Base-by-base conservation (phyloP, 352 stramenopile species). In the Pythium diclinum region DNA sequence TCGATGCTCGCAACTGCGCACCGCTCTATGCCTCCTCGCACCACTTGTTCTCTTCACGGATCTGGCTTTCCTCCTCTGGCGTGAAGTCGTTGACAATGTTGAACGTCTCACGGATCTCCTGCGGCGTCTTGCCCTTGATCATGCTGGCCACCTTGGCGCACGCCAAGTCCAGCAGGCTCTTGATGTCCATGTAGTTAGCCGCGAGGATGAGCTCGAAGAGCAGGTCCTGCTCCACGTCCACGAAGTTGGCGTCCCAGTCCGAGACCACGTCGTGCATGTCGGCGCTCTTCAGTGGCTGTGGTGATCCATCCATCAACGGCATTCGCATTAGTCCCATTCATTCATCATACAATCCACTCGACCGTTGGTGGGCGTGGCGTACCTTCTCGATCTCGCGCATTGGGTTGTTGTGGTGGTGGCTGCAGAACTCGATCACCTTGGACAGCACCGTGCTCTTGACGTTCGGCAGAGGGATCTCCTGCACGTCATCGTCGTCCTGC, bases 1-100 rank as follows among this genome's bases (percentile, higher is more conserved):
- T 11, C 33, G 10, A 36, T 36, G 7, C 5, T 36, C 33, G 33
- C 33, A 11, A 36, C 33, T 11, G 33, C 7, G 7, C 36, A n/a
- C 36, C 10, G 36, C 9, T 44, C 86, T 98, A 99, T 53, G 95
- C 92, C 72, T 99, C 97, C 84, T 99, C 97, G 71, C 96, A 99
- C 98, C 97, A 99, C 81, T 99, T 99, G 90, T 99, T 99, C 78
- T 99, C 97, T 78, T 99, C 97, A 33, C 97, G 91, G 46, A 99
- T 98, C 81, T 99, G 95, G 28, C 93, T 97, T 81, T 99, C 98
- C 71, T 99, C 97, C 74, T 99, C 97, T 0, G 97, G 97, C 55
- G 96, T 99, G 72, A 99, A 99, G 82, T 99, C 97, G 82, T 99
- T 99, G 38, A 97, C 92, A 75, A 99, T 99, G 85, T 99, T 99